phyloP scores from a whole-genome alignment of 176 grass and related monocot species.

The Avena eriantha region DNA sequence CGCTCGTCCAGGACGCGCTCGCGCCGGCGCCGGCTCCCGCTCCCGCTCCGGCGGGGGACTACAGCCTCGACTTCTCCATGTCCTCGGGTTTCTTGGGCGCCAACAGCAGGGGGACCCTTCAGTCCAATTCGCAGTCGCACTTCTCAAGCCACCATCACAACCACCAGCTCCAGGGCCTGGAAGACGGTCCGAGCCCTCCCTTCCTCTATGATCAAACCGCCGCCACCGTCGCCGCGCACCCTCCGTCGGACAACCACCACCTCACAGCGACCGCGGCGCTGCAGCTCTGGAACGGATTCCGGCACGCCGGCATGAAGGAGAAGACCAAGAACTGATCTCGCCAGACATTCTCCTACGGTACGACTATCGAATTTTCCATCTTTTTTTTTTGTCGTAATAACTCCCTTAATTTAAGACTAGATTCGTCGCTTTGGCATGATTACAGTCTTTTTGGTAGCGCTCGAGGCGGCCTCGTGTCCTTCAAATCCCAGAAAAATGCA shows the following conservation, averaged over 20 bases:
- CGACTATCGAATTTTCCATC: background rate
- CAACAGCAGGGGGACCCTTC: constrained; percentile 97
- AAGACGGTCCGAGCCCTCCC: constrained; percentile 58
- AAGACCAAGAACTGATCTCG: constrained; percentile 70
- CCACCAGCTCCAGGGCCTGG: constrained; percentile 59
- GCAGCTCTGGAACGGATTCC: constrained; percentile 74
- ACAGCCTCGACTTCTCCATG: constrained; percentile 84
- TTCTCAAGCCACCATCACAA: constrained; percentile 55
- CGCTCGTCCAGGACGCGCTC: constrained; percentile 52
- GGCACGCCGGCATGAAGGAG: constrained; percentile 66
- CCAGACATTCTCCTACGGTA: constrained; percentile 37
- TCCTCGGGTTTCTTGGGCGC: constrained; percentile 71
- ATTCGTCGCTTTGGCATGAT: background rate
- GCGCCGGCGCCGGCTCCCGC: constrained; percentile 15
- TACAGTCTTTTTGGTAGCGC: constrained; percentile 10
- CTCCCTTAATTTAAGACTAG: constrained; percentile 34
- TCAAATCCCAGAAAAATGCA: constrained; percentile 35
- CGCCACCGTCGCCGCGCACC: constrained; percentile 35
- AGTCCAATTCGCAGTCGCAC: constrained; percentile 86
- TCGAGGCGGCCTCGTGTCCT: constrained; percentile 50
- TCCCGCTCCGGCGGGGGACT: constrained; percentile 53
- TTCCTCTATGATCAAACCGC: constrained; percentile 51
- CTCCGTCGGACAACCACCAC: constrained; percentile 45
- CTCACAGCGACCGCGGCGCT: constrained; percentile 48
- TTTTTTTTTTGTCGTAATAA: background rate